These are phyloP conservation scores for Fusarium goolgardi DNA, from an alignment of 2,329 filamentous ascomycete genomes.

Conservation along the genomic window DNA sequence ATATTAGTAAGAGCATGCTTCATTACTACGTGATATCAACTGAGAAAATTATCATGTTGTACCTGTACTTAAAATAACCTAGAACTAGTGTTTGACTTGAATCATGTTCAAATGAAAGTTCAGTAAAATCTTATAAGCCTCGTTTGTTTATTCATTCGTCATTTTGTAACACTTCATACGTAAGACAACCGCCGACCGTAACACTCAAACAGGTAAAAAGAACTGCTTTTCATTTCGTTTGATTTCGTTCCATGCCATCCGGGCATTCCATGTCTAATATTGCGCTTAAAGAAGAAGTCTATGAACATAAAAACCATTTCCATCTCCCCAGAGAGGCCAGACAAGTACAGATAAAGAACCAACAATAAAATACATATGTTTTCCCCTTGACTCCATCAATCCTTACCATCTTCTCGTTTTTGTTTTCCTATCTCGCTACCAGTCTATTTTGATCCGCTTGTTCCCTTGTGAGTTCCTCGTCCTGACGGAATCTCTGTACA, in stretches of 20 bases:
- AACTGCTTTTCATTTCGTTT: constrained; percentile 12
- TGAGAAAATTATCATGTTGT: not conserved
- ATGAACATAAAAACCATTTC: constrained; percentile 20
- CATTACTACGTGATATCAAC: not conserved
- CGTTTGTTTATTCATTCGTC: not conserved
- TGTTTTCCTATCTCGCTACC: constrained; percentile 16
- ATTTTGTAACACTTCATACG: not conserved
- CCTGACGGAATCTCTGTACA: constrained; percentile 27
- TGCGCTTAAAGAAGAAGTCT: constrained; percentile 27
- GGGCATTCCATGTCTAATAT: constrained; percentile 31
- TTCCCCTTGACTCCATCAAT: constrained; percentile 22
- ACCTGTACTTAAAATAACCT: not conserved
- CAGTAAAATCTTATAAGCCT: not conserved
- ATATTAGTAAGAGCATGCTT: not conserved
- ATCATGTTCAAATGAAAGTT: not conserved
- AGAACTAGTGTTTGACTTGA: not conserved
- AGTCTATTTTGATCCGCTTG: constrained; percentile 38
- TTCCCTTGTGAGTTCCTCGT: constrained; percentile 17
- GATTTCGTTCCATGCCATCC: constrained; percentile 2
- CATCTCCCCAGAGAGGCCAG: constrained; percentile 9
- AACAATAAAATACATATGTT: constrained; percentile 28
- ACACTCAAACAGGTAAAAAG: constrained; percentile 2
- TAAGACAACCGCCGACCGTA: not conserved
- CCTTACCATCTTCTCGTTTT: constrained; percentile 28
- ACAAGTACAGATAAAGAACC: constrained; percentile 15